These are phyloP conservation scores for Lodderomyces parapsilosis DNA, from an alignment of 1,139 yeast species.

Conservation along the genomic window DNA sequence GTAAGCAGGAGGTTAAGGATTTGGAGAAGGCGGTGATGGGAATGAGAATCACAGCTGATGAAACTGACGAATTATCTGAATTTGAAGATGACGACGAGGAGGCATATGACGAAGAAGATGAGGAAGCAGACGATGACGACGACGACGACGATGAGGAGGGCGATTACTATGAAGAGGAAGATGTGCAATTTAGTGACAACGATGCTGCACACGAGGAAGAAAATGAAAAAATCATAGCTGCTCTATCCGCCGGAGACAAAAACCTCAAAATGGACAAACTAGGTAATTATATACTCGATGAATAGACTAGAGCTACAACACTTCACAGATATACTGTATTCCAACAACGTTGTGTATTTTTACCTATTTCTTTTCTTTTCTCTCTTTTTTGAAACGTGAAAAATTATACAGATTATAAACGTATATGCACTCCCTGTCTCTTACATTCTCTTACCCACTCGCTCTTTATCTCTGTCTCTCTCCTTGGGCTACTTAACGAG, in stretches of 20 bases:
- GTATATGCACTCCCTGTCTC: too few relatives aligned
- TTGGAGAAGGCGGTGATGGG: conserved; percentile 71
- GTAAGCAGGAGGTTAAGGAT: conserved; percentile 51
- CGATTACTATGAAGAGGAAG: conserved; percentile 31
- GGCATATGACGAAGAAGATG: conserved; percentile 30
- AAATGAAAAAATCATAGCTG: conserved; percentile 71
- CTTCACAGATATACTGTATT: not conserved
- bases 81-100: conserved; percentile 29
- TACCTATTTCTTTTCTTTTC: conserved; percentile 15
- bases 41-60: conserved; percentile 48
- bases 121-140: conserved; percentile 31
- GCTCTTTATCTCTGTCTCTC: too few relatives aligned
- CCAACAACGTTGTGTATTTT: conserved; percentile 5
- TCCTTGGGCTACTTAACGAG: conserved; percentile 65
- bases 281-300: conserved; percentile 74
- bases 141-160: conserved; percentile 26
- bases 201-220: conserved; percentile 48
- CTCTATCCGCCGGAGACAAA: conserved; percentile 58
- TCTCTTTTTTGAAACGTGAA: conserved; percentile 6
- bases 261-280: conserved; percentile 73
- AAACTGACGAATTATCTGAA: conserved; percentile 31
- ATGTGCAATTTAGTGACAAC: conserved; percentile 41
- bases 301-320: conserved; percentile 13
- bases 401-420: conserved; percentile 11
- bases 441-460: too few relatives aligned